Percentiles rank a stretch among this genome's conserved stretches.
Evolutionary conservation across 2,329 filamentous ascomycete species (phyloP).

Genomic region (Penicillium sp.): DNA sequence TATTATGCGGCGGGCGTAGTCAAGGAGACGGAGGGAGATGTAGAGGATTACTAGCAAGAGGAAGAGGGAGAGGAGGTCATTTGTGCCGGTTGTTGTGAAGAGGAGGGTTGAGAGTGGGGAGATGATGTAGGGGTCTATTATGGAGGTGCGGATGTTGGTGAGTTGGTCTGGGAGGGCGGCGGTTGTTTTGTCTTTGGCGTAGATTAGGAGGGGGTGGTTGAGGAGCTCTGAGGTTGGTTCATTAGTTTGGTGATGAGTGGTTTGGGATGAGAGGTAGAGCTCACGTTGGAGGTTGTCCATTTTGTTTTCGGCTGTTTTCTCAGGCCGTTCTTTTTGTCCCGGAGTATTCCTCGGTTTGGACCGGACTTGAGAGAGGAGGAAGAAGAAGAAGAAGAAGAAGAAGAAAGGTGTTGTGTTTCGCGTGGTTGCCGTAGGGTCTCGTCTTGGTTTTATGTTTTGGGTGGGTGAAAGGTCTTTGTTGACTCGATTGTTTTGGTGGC

Average conservation of each 20-base stretch:
- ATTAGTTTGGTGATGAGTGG: conserved; percentile 4
- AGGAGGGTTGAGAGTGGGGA: conserved; percentile 41
- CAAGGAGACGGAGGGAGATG: conserved; percentile 66
- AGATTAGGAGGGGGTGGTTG: conserved; percentile 1
- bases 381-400: conserved; percentile 32
- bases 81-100: conserved; percentile 32
- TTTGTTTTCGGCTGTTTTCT: no score
- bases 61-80: conserved; percentile 42
- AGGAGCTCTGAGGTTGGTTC: neutral
- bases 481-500: neutral
- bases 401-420: conserved; percentile 25
- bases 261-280: conserved; percentile 4
- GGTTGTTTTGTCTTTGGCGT: conserved; percentile 23
- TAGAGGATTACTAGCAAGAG: conserved; percentile 65
- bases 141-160: conserved; percentile 34
- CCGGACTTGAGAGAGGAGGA: conserved; percentile 32
- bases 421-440: neutral
- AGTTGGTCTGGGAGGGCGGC: conserved; percentile 24
- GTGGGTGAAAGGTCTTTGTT: neutral
- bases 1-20: conserved; percentile 72
- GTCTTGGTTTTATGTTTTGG: neutral
- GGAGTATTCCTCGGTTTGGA: neutral
- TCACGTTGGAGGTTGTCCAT: conserved; percentile 16
- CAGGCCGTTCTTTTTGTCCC: no score
- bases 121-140: conserved; percentile 58